phyloP scores from a whole-genome alignment of 2,329 filamentous ascomycete species.

The Phaeoacremonium minimum region DNA sequence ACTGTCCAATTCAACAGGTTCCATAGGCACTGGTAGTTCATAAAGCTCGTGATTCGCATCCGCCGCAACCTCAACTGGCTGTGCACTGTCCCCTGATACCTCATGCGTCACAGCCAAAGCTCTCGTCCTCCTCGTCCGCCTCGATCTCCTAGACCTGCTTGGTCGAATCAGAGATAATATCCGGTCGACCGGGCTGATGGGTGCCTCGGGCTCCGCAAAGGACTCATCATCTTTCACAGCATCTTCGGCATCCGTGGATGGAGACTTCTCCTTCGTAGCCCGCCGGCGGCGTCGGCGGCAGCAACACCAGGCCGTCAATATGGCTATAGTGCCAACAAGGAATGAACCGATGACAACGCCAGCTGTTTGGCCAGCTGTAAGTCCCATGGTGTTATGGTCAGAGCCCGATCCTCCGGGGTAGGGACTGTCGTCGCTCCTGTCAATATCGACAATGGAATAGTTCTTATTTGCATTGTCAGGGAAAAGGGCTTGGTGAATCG shows the following conservation, averaged over 20 bases:
- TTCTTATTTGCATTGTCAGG: conserved; percentile 35
- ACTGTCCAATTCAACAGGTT: conserved; percentile 46
- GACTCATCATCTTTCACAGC: conserved; percentile 29
- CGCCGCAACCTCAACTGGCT: conserved; percentile 32
- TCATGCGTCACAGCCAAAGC: conserved; percentile 16
- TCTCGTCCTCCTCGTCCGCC: conserved; percentile 26
- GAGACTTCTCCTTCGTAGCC: conserved; percentile 18
- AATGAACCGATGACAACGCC: conserved; percentile 41
- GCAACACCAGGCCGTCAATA: conserved; percentile 20
- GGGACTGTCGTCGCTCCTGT: conserved; percentile 37
- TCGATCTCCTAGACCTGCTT: too few relatives aligned
- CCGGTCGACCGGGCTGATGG: conserved; percentile 28
- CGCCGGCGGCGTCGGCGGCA: conserved; percentile 27
- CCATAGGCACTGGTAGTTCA: conserved; percentile 41
- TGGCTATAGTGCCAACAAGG: conserved; percentile 24
- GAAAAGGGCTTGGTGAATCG: conserved; percentile 51
- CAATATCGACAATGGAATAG: conserved; percentile 36
- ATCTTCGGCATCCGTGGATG: conserved; percentile 21
- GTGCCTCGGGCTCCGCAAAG: conserved; percentile 25
- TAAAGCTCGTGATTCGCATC: conserved; percentile 45
- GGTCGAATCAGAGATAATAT: conserved; percentile 37
- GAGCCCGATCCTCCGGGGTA: conserved; percentile 39
- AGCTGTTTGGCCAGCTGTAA: conserved; percentile 35
- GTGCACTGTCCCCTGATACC: conserved; percentile 21
- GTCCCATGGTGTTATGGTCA: conserved; percentile 12